Base-by-base conservation (phyloP, 78 protist species). In the Tieghemostelium lacteum region DNA sequence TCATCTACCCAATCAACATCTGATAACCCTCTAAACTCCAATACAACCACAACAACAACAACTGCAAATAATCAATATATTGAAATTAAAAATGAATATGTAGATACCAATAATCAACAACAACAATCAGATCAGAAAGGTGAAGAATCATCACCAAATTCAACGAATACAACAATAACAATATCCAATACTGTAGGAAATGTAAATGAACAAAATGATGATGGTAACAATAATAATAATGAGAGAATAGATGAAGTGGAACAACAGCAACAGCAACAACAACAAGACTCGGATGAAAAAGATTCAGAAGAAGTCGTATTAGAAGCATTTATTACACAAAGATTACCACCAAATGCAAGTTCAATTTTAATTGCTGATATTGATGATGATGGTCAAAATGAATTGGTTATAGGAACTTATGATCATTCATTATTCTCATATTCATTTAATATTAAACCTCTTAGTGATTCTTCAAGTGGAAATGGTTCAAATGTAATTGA, bases 321-420 rank as follows among this genome's bases (percentile, higher is more conserved):
- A 12, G 42, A 58, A 29, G 78, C 89, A 39, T 42, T 58, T 8
- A 10, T 83, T 2, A 54, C 89, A 20, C 89, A 83, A 37, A 36
- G 89, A 58, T 40, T 83, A 31, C 89, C 89, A 28, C 77, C 89
- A 19, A 83, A 83, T 69, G 89, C 89, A 49, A 45, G 65, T 17
- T 72, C 78, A 20, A 83, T 83, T 31, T 31, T 83, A 37, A 83
- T 83, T 39, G 75, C 62, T 3, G 89, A 83, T 69, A 69, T 83
- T 0, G 89, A 83, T 42, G 58, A 69, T 69, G 89, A 83, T 69
- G 77, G 77, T 19, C 62, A 57, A 29, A 83, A 83, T 69, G 89
- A 83, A 58, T 45, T 83, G 29, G 60, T 83, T 8, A 83, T 83
- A 40, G 89, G 89, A 17, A 83, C 89, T 3, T 83, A 83, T 40